phyloP scores from a whole-genome alignment of 2,329 filamentous ascomycete genomes.

The Knufia petricola region DNA sequence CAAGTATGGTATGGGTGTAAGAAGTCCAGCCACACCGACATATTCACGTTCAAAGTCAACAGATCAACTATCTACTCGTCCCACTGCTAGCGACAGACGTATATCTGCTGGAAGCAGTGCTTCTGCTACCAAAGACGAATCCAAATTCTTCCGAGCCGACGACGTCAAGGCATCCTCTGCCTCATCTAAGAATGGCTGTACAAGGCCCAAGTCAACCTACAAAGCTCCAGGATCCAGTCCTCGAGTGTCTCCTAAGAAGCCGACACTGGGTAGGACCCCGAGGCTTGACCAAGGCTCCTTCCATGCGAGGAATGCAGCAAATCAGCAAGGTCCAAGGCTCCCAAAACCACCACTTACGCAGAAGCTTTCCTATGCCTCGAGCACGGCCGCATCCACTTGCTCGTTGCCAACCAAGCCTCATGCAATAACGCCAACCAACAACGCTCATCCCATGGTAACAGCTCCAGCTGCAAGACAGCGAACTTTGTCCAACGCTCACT shows the following conservation, averaged over 20 bases:
- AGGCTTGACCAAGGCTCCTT: constrained; percentile 45
- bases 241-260: constrained; percentile 4
- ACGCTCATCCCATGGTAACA: background rate
- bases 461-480: background rate
- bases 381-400: background rate
- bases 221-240: constrained; percentile 18
- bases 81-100: constrained; percentile 17
- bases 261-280: constrained; percentile 32
- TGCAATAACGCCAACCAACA: background rate
- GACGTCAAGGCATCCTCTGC: constrained; percentile 52
- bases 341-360: background rate
- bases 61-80: constrained; percentile 11
- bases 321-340: constrained; percentile 26
- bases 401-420: background rate
- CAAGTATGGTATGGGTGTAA: constrained; percentile 12
- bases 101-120: constrained; percentile 31
- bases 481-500: background rate
- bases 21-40: constrained; percentile 13
- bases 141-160: constrained; percentile 81
- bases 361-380: background rate
- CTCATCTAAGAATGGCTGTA: constrained; percentile 25
- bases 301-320: constrained; percentile 59
- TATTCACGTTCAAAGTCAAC: constrained; percentile 9
- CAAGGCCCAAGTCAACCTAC: constrained; percentile 26
- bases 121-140: constrained; percentile 27